Conservation (phyloP, 805 yeast genomes). For the Blastobotrys attinorum region DNA sequence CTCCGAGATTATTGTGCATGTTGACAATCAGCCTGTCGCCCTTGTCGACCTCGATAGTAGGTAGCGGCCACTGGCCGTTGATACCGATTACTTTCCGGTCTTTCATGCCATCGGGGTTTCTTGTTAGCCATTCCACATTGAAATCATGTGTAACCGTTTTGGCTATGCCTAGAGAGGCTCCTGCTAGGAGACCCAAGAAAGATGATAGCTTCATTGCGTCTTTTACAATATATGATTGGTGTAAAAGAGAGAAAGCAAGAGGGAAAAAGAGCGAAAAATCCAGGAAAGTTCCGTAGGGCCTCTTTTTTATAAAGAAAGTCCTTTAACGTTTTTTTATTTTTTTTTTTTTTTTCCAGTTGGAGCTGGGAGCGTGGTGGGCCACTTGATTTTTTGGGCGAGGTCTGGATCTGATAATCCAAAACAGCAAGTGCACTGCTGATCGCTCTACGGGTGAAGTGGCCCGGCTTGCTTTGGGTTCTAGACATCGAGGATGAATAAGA, state of each 20-base stretch:
- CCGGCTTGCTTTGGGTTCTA: too few species aligned
- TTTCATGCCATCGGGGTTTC: constrained; percentile 50
- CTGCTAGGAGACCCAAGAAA: background rate
- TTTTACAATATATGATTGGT: background rate
- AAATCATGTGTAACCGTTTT: constrained; percentile 29
- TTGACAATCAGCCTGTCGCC: constrained; percentile 73
- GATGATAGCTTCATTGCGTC: background rate
- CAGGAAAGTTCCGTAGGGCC: background rate
- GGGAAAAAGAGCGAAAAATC: background rate
- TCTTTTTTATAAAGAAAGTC: background rate
- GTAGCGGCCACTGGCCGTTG: constrained; percentile 79
- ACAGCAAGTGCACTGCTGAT: too few species aligned
- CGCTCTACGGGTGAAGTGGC: too few species aligned
- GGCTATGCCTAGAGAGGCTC: constrained; percentile 16
- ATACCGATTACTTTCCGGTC: constrained; percentile 50
- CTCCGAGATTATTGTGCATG: constrained; percentile 65
- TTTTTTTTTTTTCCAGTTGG: too few species aligned
- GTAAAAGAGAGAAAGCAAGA: background rate
- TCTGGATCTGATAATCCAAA: too few species aligned
- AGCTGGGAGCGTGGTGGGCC: too few species aligned
- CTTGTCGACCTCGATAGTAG: constrained; percentile 63
- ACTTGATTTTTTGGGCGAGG: too few species aligned
- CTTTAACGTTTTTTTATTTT: too few species aligned
- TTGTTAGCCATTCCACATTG: constrained; percentile 31
- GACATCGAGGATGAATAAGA: too few species aligned